A percentile compares a stretch with the other conserved stretches of the same genome.
Evolutionary conservation across 805 yeast species (phyloP).

Genomic region (Zygoascus bituminiphila): DNA sequence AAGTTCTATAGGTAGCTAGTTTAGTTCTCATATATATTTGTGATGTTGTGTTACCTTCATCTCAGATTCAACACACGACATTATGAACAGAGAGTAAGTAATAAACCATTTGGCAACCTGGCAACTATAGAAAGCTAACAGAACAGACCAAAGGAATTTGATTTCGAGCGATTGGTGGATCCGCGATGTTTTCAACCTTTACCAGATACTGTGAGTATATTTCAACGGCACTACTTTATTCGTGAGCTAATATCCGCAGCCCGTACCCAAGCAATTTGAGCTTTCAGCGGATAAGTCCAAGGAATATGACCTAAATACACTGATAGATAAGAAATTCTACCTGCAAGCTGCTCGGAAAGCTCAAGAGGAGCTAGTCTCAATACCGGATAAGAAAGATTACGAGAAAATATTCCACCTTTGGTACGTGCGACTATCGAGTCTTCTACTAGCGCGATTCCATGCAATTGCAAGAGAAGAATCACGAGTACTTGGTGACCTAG

Average conservation of each 20-base stretch:
- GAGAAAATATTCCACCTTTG: constrained; percentile 22
- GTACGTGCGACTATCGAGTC: constrained; percentile 23
- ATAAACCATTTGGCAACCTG: neutral
- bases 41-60: no score
- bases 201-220: constrained; percentile 4
- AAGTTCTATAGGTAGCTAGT: no score
- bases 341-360: constrained; percentile 23
- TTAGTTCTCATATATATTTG: no score
- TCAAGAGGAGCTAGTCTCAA: constrained; percentile 11
- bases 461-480: constrained; percentile 28
- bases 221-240: neutral
- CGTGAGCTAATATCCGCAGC: neutral
- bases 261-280: constrained; percentile 6
- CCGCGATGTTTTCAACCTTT: constrained; percentile 9
- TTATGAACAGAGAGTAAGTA: neutral
- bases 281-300: constrained; percentile 18
- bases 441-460: constrained; percentile 23
- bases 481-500: constrained; percentile 22
- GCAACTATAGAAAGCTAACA: neutral
- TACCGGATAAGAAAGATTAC: constrained; percentile 9
- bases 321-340: constrained; percentile 20
- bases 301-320: constrained; percentile 8
- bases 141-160: neutral
- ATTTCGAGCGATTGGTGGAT: constrained; percentile 5
- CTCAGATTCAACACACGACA: no score